Percentiles rank a stretch among this genome's conserved stretches.
These are phyloP conservation scores for Aegle marmelos DNA, from an alignment of 345 rosid species.

Conservation along the genomic window DNA sequence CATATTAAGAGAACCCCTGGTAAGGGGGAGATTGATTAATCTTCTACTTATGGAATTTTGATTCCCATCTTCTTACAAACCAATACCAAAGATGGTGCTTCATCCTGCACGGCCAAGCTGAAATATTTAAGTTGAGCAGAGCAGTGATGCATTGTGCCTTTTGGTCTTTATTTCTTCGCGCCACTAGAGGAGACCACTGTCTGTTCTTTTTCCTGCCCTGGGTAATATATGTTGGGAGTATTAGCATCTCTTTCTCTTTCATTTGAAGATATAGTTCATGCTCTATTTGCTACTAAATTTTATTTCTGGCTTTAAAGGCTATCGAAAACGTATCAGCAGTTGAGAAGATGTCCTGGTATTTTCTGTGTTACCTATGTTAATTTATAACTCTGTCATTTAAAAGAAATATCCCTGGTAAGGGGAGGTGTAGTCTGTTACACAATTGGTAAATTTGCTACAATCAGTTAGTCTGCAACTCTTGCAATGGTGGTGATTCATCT, in stretches of 20 bases:
- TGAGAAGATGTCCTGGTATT: conserved; percentile 86
- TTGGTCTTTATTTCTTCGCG: conserved; percentile 45
- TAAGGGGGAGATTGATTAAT: conserved; percentile 37
- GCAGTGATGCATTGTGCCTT: conserved; percentile 45
- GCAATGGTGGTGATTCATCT: conserved; percentile 91
- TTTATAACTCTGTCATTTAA: conserved; percentile 33
- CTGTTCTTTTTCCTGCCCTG: conserved; percentile 43
- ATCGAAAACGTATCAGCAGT: conserved; percentile 71
- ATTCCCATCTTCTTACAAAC: conserved; percentile 27
- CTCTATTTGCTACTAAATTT: conserved; percentile 52
- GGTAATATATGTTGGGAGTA: conserved; percentile 73
- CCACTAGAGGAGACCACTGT: conserved; percentile 50
- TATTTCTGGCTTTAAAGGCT: conserved; percentile 71
- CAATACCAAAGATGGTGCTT: conserved; percentile 46
- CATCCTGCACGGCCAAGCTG: conserved; percentile 51
- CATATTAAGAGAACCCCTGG: conserved; percentile 40
- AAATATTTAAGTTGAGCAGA: conserved; percentile 48
- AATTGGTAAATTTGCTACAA: conserved; percentile 67
- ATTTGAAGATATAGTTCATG: conserved; percentile 41
- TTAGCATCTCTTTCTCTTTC: conserved; percentile 50
- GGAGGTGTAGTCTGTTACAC: conserved; percentile 62
- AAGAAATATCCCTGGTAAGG: conserved; percentile 94
- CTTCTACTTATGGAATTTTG: conserved; percentile 18
- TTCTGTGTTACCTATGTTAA: conserved; percentile 33
- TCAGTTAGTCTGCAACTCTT: conserved; percentile 90